Percentiles rank a stretch among this genome's conserved stretches.
Conservation (phyloP, 2,329 filamentous ascomycete species). For the Tothia fuscella region DNA sequence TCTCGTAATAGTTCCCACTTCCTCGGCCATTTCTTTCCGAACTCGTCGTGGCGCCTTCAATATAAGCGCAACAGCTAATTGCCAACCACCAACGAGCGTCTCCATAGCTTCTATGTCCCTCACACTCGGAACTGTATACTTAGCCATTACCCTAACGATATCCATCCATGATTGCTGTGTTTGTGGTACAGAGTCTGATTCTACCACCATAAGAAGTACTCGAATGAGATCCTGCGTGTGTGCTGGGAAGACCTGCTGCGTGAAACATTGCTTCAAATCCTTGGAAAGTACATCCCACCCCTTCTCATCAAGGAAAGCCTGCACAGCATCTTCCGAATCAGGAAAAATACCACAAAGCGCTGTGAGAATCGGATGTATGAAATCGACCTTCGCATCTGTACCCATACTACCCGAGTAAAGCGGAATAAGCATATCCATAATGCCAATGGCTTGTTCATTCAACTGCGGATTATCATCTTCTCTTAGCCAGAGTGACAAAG, state of each 20-base stretch:
- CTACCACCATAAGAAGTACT: background rate
- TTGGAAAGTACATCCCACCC: conserved; percentile 7
- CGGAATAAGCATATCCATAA: conserved; percentile 53
- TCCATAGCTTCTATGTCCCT: conserved; percentile 2
- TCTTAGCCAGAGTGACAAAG: conserved; percentile 53
- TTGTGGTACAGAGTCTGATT: conserved; percentile 4
- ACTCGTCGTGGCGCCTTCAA: background rate
- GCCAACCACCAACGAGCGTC: conserved; percentile 3
- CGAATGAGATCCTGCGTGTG: conserved; percentile 6
- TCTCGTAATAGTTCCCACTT: background rate
- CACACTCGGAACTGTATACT: background rate
- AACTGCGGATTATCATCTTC: conserved; percentile 54
- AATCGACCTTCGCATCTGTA: conserved; percentile 14
- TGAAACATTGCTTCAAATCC: background rate
- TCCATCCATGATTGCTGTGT: conserved; percentile 7
- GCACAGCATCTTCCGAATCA: conserved; percentile 33
- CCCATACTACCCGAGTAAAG: conserved; percentile 36
- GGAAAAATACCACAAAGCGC: conserved; percentile 46
- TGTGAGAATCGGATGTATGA: conserved; percentile 37
- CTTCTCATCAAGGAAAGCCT: conserved; percentile 9
- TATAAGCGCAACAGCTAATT: conserved; percentile 3
- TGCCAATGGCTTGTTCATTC: conserved; percentile 41
- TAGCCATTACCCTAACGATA: conserved; percentile 2
- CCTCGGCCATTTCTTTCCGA: background rate
- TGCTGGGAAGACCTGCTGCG: background rate